Evolutionary conservation across 164 flowering plant species (phyloP), one percentile per base, ranked within the genome.

Genomic region (Tetracentron sinense): DNA sequence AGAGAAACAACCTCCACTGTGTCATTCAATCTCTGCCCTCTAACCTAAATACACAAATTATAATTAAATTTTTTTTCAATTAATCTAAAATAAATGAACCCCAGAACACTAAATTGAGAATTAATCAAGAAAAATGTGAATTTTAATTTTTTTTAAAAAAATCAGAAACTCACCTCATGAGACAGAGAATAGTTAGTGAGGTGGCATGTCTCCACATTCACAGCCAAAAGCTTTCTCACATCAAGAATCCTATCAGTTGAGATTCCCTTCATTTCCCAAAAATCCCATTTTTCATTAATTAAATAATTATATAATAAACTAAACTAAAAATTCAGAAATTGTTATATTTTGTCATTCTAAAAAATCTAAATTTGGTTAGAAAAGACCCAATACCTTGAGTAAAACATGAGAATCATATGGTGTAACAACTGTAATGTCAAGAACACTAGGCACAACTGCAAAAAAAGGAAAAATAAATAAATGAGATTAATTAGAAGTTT

Each of bases 181-280:
- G 88, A 74, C n/a, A 93, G 61, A 30, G 96, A 88, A 61, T 86
- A 94, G 70, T 87, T 86, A 49, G 97, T 94, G 8, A 94, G 75
- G 54, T 94, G 93, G 72, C 98, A 94, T 14, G 97, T 89, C 52
- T 90, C 89, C 31, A 84, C 87, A 73, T 94, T 78, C 15, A 68
- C 76, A 21, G 87, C 96, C 74, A 94, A 54, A 22, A 89, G 76
- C 66, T 71, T 86, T 67, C 77, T 85, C 35, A 87, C 89, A 81
- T 91, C 98, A 11, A 94, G 75, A 61, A 94, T 86, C 83, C 78
- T 90, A 62, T 94, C 98, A 54, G 97, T 94, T 35, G 98, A 90
- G 63, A 94, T 94, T 21, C 98, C 98, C 98, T 94, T 62, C 73
- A 80, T 2, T 19, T 30, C 7, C 30, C 47, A 23, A 7, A 58